These are phyloP conservation scores for Tolypocladium capitatum DNA, from an alignment of 2,329 filamentous ascomycete genomes.

Conservation along the genomic window DNA sequence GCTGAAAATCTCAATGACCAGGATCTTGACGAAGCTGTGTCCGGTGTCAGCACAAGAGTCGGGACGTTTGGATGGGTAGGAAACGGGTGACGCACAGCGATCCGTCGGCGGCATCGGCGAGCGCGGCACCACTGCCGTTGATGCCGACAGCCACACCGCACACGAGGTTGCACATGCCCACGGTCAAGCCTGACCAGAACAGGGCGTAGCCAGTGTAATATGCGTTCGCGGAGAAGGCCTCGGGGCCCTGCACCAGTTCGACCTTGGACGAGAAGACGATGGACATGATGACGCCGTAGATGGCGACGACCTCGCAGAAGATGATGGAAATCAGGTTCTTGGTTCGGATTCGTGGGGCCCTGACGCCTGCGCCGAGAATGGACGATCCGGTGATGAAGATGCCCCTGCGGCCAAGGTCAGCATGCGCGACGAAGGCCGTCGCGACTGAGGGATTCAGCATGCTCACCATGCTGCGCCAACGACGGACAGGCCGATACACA, in stretches of 20 bases:
- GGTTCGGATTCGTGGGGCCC: conserved; percentile 91
- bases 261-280: conserved; percentile 95
- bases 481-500: conserved; percentile 93
- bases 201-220: conserved; percentile 93
- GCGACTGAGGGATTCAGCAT: conserved; percentile 1
- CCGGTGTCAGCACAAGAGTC: conserved; percentile 9
- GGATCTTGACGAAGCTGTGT: conserved; percentile 86
- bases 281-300: conserved; percentile 99
- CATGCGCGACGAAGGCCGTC: neutral
- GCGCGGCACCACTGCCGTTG: conserved; percentile 90
- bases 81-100: conserved; percentile 52
- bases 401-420: conserved; percentile 48
- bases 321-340: conserved; percentile 99
- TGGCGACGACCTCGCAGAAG: conserved; percentile 98
- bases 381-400: conserved; percentile 98
- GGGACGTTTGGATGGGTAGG: neutral
- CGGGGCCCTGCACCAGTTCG: conserved; percentile 47
- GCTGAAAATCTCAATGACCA: conserved; percentile 98
- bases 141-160: conserved; percentile 96
- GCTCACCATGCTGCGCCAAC: conserved; percentile 91
- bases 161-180: conserved; percentile 89
- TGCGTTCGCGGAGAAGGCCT: conserved; percentile 59
- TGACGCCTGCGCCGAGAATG: conserved; percentile 92
- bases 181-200: conserved; percentile 91
- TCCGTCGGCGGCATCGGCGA: conserved; percentile 89